Evolutionary conservation across 176 grass and related monocot genomes (phyloP), one percentile per base, ranked within the genome.

Genomic region (Rhipidocladum racemiflorum): DNA sequence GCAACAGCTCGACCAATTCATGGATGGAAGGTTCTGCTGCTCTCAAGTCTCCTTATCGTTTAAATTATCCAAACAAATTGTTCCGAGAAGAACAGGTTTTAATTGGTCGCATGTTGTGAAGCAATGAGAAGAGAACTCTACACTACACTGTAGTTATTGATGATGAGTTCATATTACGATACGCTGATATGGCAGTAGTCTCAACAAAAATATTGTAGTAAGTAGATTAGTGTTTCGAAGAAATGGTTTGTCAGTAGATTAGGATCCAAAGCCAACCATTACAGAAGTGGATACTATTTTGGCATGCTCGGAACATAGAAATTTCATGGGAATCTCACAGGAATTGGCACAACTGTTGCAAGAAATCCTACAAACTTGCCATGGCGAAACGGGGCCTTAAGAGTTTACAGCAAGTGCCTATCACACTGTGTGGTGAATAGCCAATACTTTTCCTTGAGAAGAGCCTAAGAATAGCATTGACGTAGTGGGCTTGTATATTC

Each of bases 1-100:
- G 82, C 88, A 91, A 79, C 90, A 87, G 70, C 84, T 98, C 39
- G 87, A 98, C 85, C 90, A 90, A 54, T 98, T 98, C 87, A 84
- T 93, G 81, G 87, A 87, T 72, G 88, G 95, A 48, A 98, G 92
- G 95, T 98, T 69, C 14, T 42, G 32, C 45, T 42, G 21, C 27
- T 46, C 46, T 54, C 23, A 25, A 12, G 2, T 40, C 28, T 59
- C 25, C 10, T 28, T 74, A 21, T 38, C 43, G 7, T 6, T 84
- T 29, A 3, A 62, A 5, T 23, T 77, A 24, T 80, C n/a, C 0
- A 25, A 34, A 50, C 60, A 76, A 46, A n/a, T 29, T 21, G 25
- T 46, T 49, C 10, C 54, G n/a, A 45, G 48, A 30, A 35, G 46
- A 70, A 70, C 62, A 50, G 3, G 7, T 21, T 80, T 34, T 46